Percentiles rank a stretch among this genome's conserved stretches.
Conservation (phyloP, 257 asterid species). For the Agastache rugosa region DNA sequence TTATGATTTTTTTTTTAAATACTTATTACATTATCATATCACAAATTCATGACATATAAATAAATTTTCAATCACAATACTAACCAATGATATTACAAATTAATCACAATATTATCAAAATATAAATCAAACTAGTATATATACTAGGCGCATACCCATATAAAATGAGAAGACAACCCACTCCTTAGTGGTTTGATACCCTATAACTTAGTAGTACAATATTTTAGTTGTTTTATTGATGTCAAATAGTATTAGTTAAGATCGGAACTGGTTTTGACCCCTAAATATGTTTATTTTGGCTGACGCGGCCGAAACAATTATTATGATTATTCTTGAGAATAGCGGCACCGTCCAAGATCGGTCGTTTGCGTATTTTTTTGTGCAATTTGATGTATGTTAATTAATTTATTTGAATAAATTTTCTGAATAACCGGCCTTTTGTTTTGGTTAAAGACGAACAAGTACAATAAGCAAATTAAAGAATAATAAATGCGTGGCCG, state of each 20-base stretch:
- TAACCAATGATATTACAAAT: no score
- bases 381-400: neutral
- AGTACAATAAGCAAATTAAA: neutral
- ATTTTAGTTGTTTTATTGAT: no score
- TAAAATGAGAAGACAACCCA: no score
- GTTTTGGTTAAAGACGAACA: neutral
- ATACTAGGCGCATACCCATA: no score
- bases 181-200: no score
- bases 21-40: no score
- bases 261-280: constrained; percentile 4
- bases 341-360: constrained; percentile 33
- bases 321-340: constrained; percentile 5
- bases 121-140: no score
- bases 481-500: neutral
- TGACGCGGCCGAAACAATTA: neutral
- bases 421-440: neutral
- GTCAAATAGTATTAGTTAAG: neutral
- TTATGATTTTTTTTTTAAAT: neutral
- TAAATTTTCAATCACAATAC: no score
- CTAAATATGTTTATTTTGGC: no score
- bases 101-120: no score
- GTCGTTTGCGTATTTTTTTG: neutral
- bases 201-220: no score
- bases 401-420: neutral
- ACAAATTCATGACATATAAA: no score